Percentiles rank a stretch among this genome's conserved stretches.
These are phyloP conservation scores for Ganoderma meredithae DNA, from an alignment of 1,284 basidiomycete species.

Conservation along the genomic window DNA sequence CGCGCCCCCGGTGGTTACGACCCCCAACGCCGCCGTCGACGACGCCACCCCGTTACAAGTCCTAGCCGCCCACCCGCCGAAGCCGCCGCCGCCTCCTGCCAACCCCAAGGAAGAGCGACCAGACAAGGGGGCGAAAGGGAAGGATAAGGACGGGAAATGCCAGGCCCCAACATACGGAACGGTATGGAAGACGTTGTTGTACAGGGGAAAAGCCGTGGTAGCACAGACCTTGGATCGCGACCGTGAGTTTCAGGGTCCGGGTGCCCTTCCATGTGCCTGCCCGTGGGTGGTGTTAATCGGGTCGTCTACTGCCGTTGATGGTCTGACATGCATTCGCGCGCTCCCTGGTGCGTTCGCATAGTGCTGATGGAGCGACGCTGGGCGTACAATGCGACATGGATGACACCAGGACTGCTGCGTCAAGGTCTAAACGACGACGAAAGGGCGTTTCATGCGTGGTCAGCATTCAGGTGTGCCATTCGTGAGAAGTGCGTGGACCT, in stretches of 20 bases:
- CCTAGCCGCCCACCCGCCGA: conserved; percentile 6
- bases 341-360: not conserved
- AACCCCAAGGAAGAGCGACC: conserved; percentile 12
- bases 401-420: conserved; percentile 30
- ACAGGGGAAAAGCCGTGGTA: conserved; percentile 26
- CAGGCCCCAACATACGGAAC: conserved; percentile 9
- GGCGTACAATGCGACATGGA: conserved; percentile 32
- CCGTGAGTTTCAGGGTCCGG: conserved; percentile 30
- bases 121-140: conserved; percentile 12
- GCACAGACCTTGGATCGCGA: conserved; percentile 35
- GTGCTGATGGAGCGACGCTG: conserved; percentile 19
- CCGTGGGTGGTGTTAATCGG: conserved; percentile 9
- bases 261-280: conserved; percentile 20
- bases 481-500: conserved; percentile 25
- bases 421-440: conserved; percentile 28
- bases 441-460: conserved; percentile 34
- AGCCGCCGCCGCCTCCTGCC: not conserved
- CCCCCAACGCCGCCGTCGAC: conserved; percentile 19
- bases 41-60: conserved; percentile 12
- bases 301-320: conserved; percentile 26
- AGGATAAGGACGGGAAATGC: conserved; percentile 17
- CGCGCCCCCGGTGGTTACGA: conserved; percentile 29
- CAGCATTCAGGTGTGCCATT: conserved; percentile 30
- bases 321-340: not conserved
- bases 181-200: conserved; percentile 30